phyloP scores from a whole-genome alignment of 2,329 filamentous ascomycete genomes.

The Fusarium coffeatum region DNA sequence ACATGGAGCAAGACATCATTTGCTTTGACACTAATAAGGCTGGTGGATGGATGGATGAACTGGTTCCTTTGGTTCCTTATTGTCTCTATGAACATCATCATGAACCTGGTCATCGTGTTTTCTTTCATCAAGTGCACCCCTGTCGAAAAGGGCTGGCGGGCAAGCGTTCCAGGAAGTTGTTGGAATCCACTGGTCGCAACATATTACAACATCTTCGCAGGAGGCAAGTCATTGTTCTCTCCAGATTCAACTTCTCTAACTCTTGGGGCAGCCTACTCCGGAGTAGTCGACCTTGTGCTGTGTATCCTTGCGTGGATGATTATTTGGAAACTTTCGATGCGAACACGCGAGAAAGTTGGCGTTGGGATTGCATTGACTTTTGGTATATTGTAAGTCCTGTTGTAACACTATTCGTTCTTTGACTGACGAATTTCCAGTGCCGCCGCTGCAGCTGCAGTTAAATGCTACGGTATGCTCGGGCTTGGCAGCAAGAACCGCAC shows the following conservation, averaged over 20 bases:
- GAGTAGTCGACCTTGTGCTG: background rate
- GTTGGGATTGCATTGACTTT: conserved; percentile 14
- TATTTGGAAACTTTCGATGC: conserved; percentile 9
- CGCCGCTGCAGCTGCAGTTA: background rate
- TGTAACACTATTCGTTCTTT: accelerated
- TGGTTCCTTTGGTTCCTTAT: conserved; percentile 9
- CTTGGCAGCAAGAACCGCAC: conserved; percentile 1
- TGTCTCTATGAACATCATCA: background rate
- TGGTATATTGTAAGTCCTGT: background rate
- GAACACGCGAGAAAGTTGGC: background rate
- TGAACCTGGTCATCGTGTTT: background rate
- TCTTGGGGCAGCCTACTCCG: background rate
- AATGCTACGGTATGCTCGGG: background rate
- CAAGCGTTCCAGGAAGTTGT: background rate
- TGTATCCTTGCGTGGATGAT: conserved; percentile 3
- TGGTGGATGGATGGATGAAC: conserved; percentile 1
- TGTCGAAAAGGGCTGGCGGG: background rate
- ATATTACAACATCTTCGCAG: conserved; percentile 8
- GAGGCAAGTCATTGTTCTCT: accelerated
- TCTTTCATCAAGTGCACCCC: conserved; percentile 4
- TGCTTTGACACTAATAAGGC: background rate
- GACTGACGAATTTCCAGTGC: background rate
- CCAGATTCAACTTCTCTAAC: accelerated
- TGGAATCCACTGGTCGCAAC: conserved; percentile 5
- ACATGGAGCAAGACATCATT: conserved; percentile 17